phyloP scores from a whole-genome alignment of 208 protist genomes.

The Leishmania amazonensis region DNA sequence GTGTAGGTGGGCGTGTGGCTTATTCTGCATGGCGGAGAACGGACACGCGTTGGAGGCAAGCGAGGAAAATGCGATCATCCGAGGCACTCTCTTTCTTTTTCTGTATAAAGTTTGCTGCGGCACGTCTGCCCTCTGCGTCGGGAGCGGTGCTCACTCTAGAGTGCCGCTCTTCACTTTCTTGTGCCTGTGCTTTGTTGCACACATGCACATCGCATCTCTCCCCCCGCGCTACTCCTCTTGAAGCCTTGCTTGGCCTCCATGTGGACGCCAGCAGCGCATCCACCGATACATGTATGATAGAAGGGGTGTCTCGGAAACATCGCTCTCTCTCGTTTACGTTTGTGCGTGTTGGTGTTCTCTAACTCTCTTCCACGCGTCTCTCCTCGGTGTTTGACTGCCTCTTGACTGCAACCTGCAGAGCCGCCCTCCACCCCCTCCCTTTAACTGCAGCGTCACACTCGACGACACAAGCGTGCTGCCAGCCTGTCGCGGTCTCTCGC shows the following conservation, averaged over 20 bases:
- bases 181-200: not conserved
- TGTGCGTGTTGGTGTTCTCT: not conserved
- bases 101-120: not conserved
- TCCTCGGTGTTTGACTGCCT: not conserved
- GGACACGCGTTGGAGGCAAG: not conserved
- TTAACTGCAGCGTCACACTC: not conserved
- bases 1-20: not conserved
- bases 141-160: not conserved
- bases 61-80: not conserved
- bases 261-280: not conserved
- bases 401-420: not conserved
- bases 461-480: not conserved
- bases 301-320: not conserved
- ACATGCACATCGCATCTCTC: not conserved
- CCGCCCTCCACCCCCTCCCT: not conserved
- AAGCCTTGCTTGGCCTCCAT: not conserved
- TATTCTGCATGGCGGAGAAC: not conserved
- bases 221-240: not conserved
- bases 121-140: not conserved
- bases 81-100: not conserved
- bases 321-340: not conserved
- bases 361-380: not conserved
- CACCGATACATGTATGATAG: not conserved
- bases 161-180: not conserved
- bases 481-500: not conserved